Evolutionary conservation across 2,329 filamentous ascomycete genomes (phyloP), one percentile per base, ranked within the genome.

Genomic region (Aspergillus persii): DNA sequence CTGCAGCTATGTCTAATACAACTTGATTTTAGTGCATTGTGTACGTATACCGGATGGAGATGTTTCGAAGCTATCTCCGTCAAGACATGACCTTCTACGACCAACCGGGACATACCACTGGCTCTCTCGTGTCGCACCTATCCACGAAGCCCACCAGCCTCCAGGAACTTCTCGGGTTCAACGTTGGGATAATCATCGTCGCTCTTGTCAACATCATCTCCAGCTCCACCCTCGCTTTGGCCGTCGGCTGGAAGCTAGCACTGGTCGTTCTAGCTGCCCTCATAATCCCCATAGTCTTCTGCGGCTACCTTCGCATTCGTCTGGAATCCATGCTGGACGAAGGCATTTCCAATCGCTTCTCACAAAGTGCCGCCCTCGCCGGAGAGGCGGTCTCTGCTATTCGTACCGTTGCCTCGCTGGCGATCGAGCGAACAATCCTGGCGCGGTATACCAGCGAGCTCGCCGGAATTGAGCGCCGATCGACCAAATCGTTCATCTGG

Each of bases 301-400:
- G 78, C 0, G 81, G 81, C 3, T 83, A 80, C 52, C 59, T 81
- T 8, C 73, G 80, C 1, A 80, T 83, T 48, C 74, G 79, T 2
- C 73, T 83, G 1, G 80, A 82, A 62, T 71, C 71, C 50, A 75
- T 74, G 53, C 74, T 82, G 3, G 78, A 83, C 27, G 69, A 73
- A 1, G 74, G 77, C 27, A 80, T 74, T 5, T 72, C 73, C 0
- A 66, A 69, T 3, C 70, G 74, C 1, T 83, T 80, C 58, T 74
- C 79, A 0, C 64, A 70, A 49, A 82, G 80, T 57, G 80, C 77
- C 44, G 74, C 72, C 1, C 61, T 81, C 3, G 81, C 81, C 1
- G 77, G 77, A 1, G 82, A 84, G 65, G 80, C 81, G 5, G 74
- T 82, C 15, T 77, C 72, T 9, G 80, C 79, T 4, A 83, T 84